phyloP scores from a whole-genome alignment of 371 early-diverging fungal species.

The Mucor irregularis region DNA sequence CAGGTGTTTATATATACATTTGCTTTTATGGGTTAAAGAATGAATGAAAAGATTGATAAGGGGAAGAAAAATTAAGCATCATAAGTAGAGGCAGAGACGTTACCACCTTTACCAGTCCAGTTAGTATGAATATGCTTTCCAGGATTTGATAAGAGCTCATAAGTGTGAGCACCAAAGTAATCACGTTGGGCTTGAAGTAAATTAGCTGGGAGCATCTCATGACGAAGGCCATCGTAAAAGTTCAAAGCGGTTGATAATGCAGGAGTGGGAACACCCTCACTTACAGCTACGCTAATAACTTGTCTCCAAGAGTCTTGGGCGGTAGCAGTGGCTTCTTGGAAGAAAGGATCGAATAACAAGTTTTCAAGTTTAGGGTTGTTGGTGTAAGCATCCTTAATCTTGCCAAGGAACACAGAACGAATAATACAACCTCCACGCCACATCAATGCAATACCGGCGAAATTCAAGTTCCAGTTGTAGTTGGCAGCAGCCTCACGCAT shows the following conservation, averaged over 20 bases:
- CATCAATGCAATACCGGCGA: conserved; percentile 94
- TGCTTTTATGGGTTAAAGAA: too few relatives aligned
- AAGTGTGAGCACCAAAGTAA: conserved; percentile 98
- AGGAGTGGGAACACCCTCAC: conserved; percentile 91
- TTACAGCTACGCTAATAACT: conserved; percentile 78
- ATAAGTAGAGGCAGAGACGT: conserved; percentile 54
- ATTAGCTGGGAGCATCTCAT: conserved; percentile 89
- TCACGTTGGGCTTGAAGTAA: conserved; percentile 96
- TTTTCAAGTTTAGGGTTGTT: conserved; percentile 81
- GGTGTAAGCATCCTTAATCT: conserved; percentile 92
- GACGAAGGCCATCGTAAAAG: conserved; percentile 96
- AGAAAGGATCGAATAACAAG: conserved; percentile 92
- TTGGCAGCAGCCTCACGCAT: conserved; percentile 92
- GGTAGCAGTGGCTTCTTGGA: conserved; percentile 81
- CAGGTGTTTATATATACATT: too few relatives aligned
- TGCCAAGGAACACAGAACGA: conserved; percentile 89
- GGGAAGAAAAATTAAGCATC: conserved; percentile 23
- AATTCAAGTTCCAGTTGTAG: conserved; percentile 93
- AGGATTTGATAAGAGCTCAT: conserved; percentile 77
- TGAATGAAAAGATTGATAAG: too few relatives aligned
- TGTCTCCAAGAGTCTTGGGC: conserved; percentile 88
- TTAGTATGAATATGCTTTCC: conserved; percentile 90
- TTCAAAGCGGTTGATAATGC: conserved; percentile 88
- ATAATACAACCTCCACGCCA: conserved; percentile 99
- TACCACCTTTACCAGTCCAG: conserved; percentile 91